Percentiles rank a stretch among this genome's conserved stretches.
phyloP scores from a whole-genome alignment of 306 rosid genomes.

The Malus asiatica region DNA sequence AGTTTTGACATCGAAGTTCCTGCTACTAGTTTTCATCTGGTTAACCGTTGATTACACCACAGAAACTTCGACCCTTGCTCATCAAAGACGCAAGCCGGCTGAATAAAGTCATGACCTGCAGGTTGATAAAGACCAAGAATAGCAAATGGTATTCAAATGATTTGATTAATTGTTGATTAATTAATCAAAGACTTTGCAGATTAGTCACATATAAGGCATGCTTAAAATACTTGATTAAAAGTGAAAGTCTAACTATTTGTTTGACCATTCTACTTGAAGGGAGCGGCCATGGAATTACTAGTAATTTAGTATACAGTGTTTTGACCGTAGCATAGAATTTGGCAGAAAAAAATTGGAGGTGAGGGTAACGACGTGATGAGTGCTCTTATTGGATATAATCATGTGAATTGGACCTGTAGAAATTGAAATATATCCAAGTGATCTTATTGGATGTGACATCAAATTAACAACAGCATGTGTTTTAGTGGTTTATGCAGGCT shows the following conservation, averaged over 20 bases:
- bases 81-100: background rate
- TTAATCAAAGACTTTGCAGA: background rate
- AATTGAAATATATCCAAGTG: background rate
- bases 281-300: background rate
- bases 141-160: background rate
- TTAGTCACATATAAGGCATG: background rate
- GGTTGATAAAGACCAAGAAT: background rate
- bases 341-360: no score
- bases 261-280: background rate
- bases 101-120: background rate
- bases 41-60: background rate
- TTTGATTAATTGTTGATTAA: background rate
- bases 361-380: no score
- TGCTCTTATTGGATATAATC: no score
- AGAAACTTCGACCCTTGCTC: background rate
- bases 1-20: background rate
- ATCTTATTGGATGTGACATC: background rate
- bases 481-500: background rate
- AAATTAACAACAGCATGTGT: background rate
- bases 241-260: no score
- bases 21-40: background rate
- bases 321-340: no score
- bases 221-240: background rate
- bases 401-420: background rate
- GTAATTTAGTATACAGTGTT: no score